Evolutionary conservation across 345 rosid species (phyloP).

Genomic region (Lumnitzera racemosa): DNA sequence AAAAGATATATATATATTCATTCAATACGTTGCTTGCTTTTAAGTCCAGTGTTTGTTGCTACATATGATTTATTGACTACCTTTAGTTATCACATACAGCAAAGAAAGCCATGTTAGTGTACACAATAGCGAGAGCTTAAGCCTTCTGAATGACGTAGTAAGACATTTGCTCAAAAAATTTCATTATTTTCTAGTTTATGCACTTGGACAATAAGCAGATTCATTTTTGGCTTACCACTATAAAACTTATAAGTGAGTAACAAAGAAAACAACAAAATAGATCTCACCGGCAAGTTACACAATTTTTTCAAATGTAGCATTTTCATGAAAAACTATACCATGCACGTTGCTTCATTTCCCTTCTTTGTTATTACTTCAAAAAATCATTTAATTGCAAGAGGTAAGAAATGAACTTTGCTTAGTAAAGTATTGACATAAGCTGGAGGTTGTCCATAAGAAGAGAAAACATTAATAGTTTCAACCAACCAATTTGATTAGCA

Average conservation of each 20-base stretch:
- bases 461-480: too few species aligned
- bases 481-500: too few species aligned
- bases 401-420: too few species aligned
- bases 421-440: too few species aligned
- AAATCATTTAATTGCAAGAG: too few species aligned
- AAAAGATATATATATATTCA: neutral
- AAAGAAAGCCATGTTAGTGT: constrained; percentile 39
- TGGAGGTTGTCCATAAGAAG: too few species aligned
- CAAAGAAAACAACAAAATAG: neutral
- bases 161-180: constrained; percentile 8
- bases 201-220: neutral
- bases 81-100: constrained; percentile 31
- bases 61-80: neutral
- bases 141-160: constrained; percentile 51
- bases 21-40: neutral
- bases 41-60: neutral
- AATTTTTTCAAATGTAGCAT: too few species aligned
- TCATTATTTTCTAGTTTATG: constrained; percentile 1
- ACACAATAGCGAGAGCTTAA: constrained; percentile 26
- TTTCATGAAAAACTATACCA: too few species aligned
- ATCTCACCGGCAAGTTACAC: too few species aligned
- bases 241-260: neutral
- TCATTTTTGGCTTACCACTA: neutral
- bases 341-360: too few species aligned
- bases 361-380: too few species aligned